Base-by-base conservation (phyloP, 495 filamentous ascomycete genomes). In the Sporormia fimetaria region DNA sequence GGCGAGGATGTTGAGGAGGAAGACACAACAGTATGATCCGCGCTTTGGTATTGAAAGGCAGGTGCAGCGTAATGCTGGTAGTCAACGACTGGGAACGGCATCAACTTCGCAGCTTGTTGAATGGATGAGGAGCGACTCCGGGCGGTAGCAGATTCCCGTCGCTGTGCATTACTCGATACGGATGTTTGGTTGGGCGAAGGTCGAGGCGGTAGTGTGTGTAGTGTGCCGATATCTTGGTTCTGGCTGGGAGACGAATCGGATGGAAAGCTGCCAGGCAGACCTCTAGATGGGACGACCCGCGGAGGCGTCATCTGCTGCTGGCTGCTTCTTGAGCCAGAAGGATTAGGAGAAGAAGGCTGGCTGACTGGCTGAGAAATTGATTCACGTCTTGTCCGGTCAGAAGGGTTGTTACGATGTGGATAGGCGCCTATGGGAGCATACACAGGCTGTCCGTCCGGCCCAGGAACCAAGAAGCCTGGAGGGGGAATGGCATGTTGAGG, bases 401-500 rank as follows among this genome's bases (percentile, higher is more conserved):
- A n/a, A n/a, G n/a, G n/a, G n/a, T n/a, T n/a, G n/a, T n/a, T n/a
- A n/a, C n/a, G n/a, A n/a, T n/a, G n/a, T n/a, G n/a, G 40, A 47
- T 38, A 52, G 20, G 33, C 48, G 24, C 35, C 55, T 38, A 48
- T 56, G 0, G 58, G 58, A 28, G 56, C 49, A 47, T 51, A 57
- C 17, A 54, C 44, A 5, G 57, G 46, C 29, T 49, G 44, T 9
- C 57, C 57, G 37, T 51, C 49, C 11, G 60, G 57, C 1, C 60
- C 58, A 2, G 56, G 50, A 8, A 60, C 45, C 26, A 61, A 32
- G 48, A 59, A 51, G 21, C 60, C 60, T 12, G 58, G 52, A 11
- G 44, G 27, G 6, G 37, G 25, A 7, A 20, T 4, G 23, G 31
- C 38, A n/a, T 12, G 12, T 23, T 27, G 38, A 22, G 29, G n/a